Evolutionary conservation across 2,329 filamentous ascomycete genomes (phyloP), one percentile per base, ranked within the genome.

Genomic region (Sporothrix pallida): DNA sequence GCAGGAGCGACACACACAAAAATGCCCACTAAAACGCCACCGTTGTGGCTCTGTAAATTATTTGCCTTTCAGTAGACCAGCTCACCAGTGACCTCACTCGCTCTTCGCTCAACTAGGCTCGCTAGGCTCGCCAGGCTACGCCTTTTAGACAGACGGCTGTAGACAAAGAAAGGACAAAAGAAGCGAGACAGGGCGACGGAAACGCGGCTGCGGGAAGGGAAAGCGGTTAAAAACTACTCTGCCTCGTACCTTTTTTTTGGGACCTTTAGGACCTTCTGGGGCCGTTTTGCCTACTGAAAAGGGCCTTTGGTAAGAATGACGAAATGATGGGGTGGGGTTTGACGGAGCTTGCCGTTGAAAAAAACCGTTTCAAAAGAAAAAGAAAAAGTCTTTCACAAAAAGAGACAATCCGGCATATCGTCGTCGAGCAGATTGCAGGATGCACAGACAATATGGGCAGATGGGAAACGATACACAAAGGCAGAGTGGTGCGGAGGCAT

Each of bases 1-100:
- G 23, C 23, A 26, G 23, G 23, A 26, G 23, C 23, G 56, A 42
- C n/a, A 23, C 2, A 37, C 20, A 31, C 17, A 15, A 15, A 17
- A 26, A 37, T 63, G 60, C 60, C 37, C 37, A 46, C 60, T 23
- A 67, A 67, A 67, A 48, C 12, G 62, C 62, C 62, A 67, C 62
- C 62, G 9, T 12, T 15, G 42, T 63, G 58, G 37, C 31, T 44
- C 20, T 26, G 10, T 26, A 26, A 17, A 48, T 15, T 48, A 48
- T 26, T 48, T 7, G 42, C 42, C 42, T 26, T 37, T 48, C 62
- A 46, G 37, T 42, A n/a, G 60, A 37, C 31, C 31, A n/a, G 54
- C 10, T 50, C 17, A 23, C 31, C 13, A 31, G 58, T 31, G 10
- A 31, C 54, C 8, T 56, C 13, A 20, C 31, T 37, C 31, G 31